phyloP scores from a whole-genome alignment of 192 early-diverging fungal genomes.

The Backusella psychrophila region DNA sequence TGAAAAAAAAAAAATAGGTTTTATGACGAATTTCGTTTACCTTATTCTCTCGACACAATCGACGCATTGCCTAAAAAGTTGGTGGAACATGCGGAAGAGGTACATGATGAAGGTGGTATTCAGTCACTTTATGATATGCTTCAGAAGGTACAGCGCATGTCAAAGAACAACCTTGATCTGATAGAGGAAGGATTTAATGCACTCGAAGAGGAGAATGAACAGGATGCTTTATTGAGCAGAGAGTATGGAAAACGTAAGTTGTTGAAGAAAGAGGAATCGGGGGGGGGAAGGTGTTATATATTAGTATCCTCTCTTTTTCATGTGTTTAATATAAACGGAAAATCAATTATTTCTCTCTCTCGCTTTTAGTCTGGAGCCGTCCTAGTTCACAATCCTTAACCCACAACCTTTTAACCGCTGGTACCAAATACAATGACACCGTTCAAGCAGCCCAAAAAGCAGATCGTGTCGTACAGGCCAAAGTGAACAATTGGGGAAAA shows the following conservation, averaged over 20 bases:
- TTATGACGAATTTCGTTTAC: constrained; percentile 23
- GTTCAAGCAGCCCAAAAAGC: constrained; percentile 58
- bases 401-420: constrained; percentile 51
- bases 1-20: constrained; percentile 16
- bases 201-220: constrained; percentile 68
- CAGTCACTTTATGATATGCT: constrained; percentile 60
- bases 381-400: constrained; percentile 56
- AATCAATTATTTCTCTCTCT: background rate
- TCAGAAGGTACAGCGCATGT: constrained; percentile 57
- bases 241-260: constrained; percentile 47
- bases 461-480: constrained; percentile 53
- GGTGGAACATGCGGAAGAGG: constrained; percentile 68
- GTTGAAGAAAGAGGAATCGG: background rate
- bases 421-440: constrained; percentile 46
- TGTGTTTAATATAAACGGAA: background rate
- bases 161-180: constrained; percentile 46
- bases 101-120: constrained; percentile 73
- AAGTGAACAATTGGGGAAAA: constrained; percentile 56
- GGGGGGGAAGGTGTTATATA: background rate
- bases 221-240: constrained; percentile 62
- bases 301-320: background rate
- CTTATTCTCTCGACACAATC: constrained; percentile 49
- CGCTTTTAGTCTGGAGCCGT: constrained; percentile 50
- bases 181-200: constrained; percentile 66
- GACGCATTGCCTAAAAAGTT: constrained; percentile 75